These are phyloP conservation scores for Backusella morwellensis DNA, from an alignment of 192 early-diverging fungal genomes.

Conservation along the genomic window DNA sequence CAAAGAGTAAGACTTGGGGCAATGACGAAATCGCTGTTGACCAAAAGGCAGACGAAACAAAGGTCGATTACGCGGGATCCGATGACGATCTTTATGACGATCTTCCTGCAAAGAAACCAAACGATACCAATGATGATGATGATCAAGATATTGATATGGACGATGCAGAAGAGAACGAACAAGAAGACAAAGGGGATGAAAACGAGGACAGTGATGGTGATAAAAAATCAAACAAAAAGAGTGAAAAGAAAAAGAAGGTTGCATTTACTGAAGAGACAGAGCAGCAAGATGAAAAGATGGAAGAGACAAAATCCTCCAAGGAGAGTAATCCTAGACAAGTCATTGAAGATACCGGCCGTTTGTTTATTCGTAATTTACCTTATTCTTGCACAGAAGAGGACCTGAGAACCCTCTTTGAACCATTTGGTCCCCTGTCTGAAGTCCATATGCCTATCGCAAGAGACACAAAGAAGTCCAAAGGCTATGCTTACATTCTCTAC, in stretches of 20 bases:
- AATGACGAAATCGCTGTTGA: constrained; percentile 73
- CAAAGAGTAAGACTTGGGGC: constrained; percentile 79
- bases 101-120: constrained; percentile 48
- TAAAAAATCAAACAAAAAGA: constrained; percentile 17
- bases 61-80: constrained; percentile 48
- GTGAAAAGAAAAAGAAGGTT: background rate
- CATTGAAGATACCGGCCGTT: constrained; percentile 91
- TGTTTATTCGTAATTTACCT: constrained; percentile 92
- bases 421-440: constrained; percentile 90
- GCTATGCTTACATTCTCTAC: constrained; percentile 89
- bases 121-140: constrained; percentile 29
- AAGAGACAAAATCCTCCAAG: constrained; percentile 3
- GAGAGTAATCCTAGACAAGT: constrained; percentile 52
- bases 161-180: constrained; percentile 22
- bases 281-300: background rate
- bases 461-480: constrained; percentile 91
- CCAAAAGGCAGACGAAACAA: constrained; percentile 33
- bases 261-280: background rate
- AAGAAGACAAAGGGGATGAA: constrained; percentile 19
- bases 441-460: constrained; percentile 93
- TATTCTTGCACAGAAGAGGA: constrained; percentile 90
- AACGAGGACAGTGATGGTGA: constrained; percentile 12
- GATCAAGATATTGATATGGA: constrained; percentile 28
- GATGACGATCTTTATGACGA: constrained; percentile 77
- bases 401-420: constrained; percentile 74